These are phyloP conservation scores for Rhynchospora pubera DNA, from an alignment of 176 grass and related monocot genomes.

Conservation along the genomic window DNA sequence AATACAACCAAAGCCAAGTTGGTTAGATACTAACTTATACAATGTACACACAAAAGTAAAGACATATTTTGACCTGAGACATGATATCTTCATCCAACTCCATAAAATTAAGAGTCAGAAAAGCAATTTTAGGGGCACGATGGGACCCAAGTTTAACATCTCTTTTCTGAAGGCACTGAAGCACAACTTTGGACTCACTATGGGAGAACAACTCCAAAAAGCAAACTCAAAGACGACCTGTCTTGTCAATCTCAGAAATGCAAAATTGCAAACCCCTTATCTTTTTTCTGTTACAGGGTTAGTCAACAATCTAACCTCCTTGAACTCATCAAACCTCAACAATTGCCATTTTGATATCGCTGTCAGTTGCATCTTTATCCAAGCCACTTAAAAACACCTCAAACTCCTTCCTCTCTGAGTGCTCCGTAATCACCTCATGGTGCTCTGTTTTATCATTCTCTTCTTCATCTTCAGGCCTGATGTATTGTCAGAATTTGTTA, in stretches of 20 bases:
- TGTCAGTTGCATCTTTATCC: conserved; percentile 48
- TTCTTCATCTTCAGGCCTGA: conserved; percentile 18
- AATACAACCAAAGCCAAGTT: not conserved
- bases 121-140: conserved; percentile 64
- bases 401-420: conserved; percentile 54
- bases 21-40: not conserved
- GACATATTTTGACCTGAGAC: conserved; percentile 35
- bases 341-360: conserved; percentile 49
- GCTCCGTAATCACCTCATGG: conserved; percentile 44
- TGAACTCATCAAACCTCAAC: conserved; percentile 32
- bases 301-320: conserved; percentile 53
- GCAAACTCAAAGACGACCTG: conserved; percentile 45
- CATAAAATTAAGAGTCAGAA: conserved; percentile 43
- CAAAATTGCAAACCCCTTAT: conserved; percentile 72
- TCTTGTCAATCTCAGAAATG: conserved; percentile 56
- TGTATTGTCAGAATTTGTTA: conserved; percentile 1
- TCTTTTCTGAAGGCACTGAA: conserved; percentile 52
- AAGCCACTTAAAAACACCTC: conserved; percentile 67
- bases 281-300: conserved; percentile 48
- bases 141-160: conserved; percentile 60
- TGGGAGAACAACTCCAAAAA: conserved; percentile 56
- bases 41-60: not conserved
- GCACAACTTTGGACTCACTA: conserved; percentile 51
- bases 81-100: conserved; percentile 67
- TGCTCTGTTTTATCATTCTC: conserved; percentile 40